phyloP scores from a whole-genome alignment of 495 filamentous ascomycete species.

The Tetracladium setigerum region DNA sequence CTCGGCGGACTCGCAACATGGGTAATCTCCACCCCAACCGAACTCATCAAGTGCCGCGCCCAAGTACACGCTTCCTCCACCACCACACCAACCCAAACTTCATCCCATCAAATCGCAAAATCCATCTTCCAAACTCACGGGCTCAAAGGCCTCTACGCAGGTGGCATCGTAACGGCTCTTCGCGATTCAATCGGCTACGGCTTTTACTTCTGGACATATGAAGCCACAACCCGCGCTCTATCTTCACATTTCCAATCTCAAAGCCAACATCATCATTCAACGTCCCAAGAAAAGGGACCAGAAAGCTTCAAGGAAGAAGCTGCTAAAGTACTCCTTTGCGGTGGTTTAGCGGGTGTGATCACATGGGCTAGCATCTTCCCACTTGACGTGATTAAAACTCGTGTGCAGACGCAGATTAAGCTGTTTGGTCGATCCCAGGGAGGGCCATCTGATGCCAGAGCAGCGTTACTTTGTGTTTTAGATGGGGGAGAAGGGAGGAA shows the following conservation, averaged over 20 bases:
- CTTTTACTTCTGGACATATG: slow-evolving; percentile 90
- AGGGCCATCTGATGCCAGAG: background rate
- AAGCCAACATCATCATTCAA: background rate
- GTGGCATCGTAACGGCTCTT: slow-evolving; percentile 69
- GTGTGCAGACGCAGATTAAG: slow-evolving; percentile 60
- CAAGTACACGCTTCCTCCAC: slow-evolving; percentile 40
- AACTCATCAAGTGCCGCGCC: slow-evolving; percentile 79
- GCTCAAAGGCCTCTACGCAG: slow-evolving; percentile 64
- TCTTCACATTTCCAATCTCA: too few relatives aligned
- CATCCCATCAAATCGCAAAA: slow-evolving; percentile 52
- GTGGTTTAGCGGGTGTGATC: slow-evolving; percentile 74
- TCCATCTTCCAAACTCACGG: slow-evolving; percentile 55
- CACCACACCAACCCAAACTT: slow-evolving; percentile 23
- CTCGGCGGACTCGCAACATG: slow-evolving; percentile 74
- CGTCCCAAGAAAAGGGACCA: slow-evolving; percentile 3
- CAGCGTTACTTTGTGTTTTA: slow-evolving; percentile 27
- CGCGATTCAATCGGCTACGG: slow-evolving; percentile 84
- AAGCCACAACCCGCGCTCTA: slow-evolving; percentile 23
- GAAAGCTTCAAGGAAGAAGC: slow-evolving; percentile 38
- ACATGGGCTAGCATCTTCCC: slow-evolving; percentile 87
- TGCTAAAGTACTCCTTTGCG: slow-evolving; percentile 65
- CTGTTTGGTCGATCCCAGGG: background rate
- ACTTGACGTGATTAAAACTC: slow-evolving; percentile 82
- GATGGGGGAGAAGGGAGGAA: slow-evolving; percentile 20
- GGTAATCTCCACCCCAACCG: slow-evolving; percentile 73